A percentile compares a stretch with the other conserved stretches of the same genome.
Conservation (phyloP, 352 stramenopile species). For the Globisporangium canariense region DNA sequence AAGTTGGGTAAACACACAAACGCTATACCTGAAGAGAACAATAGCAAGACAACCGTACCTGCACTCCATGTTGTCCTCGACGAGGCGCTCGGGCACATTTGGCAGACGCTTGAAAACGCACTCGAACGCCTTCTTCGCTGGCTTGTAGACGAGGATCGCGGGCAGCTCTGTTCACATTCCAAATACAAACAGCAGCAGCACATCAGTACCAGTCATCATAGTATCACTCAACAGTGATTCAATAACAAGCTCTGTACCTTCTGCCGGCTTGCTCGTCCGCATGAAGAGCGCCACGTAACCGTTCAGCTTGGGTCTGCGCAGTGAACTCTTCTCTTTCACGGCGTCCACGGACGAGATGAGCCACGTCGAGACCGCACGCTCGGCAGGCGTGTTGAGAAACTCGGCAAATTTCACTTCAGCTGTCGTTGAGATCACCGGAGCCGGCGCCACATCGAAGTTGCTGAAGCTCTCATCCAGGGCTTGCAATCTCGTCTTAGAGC, state of each 20-base stretch:
- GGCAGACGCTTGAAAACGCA: neutral
- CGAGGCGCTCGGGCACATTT: neutral
- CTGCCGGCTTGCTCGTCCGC: neutral
- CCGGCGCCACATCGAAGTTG: too few relatives aligned
- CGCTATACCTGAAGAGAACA: neutral
- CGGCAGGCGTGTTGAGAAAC: neutral
- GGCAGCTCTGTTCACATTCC: neutral
- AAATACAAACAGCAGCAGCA: neutral
- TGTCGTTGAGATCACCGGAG: neutral
- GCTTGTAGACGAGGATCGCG: neutral
- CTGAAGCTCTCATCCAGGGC: neutral
- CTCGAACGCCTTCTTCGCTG: neutral
- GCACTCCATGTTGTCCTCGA: neutral
- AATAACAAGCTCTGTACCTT: neutral
- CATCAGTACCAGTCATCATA: neutral
- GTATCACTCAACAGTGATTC: neutral
- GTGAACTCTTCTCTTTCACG: neutral
- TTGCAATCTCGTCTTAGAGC: neutral
- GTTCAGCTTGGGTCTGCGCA: neutral
- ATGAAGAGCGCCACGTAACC: conserved; percentile 1
- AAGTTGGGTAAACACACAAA: neutral
- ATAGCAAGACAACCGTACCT: neutral
- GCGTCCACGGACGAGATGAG: neutral
- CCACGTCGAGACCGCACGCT: neutral
- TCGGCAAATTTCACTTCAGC: neutral